Evolutionary conservation across 1,284 basidiomycete genomes (phyloP).

Genomic region (Naganishia liquefaciens): DNA sequence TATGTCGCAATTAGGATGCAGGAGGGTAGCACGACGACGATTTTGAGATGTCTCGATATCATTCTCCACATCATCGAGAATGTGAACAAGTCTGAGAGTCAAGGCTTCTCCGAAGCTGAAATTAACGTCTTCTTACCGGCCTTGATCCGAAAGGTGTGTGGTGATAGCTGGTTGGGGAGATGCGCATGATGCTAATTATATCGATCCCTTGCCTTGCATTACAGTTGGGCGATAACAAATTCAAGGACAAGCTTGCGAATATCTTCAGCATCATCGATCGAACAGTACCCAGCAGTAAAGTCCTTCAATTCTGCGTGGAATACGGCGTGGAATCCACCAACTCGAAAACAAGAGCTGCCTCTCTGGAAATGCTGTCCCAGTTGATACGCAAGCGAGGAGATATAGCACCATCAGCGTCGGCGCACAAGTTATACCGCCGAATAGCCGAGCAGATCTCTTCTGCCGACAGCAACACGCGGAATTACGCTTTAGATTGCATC

Average conservation of each 20-base stretch:
- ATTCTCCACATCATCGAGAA: slow-evolving; percentile 76
- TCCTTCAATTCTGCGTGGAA: slow-evolving; percentile 83
- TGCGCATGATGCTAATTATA: neutral
- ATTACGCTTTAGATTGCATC: slow-evolving; percentile 69
- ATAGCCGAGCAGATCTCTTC: slow-evolving; percentile 82
- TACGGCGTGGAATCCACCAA: slow-evolving; percentile 85
- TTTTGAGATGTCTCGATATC: slow-evolving; percentile 85
- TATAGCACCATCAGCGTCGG: slow-evolving; percentile 60
- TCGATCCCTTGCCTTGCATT: slow-evolving; percentile 5
- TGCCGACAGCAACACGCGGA: slow-evolving; percentile 81
- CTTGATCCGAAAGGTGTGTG: slow-evolving; percentile 78
- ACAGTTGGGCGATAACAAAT: slow-evolving; percentile 60
- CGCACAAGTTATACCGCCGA: slow-evolving; percentile 72
- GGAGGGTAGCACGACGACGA: slow-evolving; percentile 89
- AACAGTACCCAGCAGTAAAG: slow-evolving; percentile 53
- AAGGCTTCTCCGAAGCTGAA: slow-evolving; percentile 81
- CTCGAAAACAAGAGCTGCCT: slow-evolving; percentile 82
- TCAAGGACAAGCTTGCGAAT: slow-evolving; percentile 53
- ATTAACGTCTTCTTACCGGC: slow-evolving; percentile 87
- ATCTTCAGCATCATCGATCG: slow-evolving; percentile 57
- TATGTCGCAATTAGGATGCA: slow-evolving; percentile 88
- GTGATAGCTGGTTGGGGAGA: neutral
- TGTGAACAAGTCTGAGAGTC: slow-evolving; percentile 67
- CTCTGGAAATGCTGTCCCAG: slow-evolving; percentile 34
- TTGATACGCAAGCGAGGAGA: slow-evolving; percentile 33